These are phyloP conservation scores for Papiliotrema terrestris DNA, from an alignment of 1,284 basidiomycete genomes.

Conservation along the genomic window DNA sequence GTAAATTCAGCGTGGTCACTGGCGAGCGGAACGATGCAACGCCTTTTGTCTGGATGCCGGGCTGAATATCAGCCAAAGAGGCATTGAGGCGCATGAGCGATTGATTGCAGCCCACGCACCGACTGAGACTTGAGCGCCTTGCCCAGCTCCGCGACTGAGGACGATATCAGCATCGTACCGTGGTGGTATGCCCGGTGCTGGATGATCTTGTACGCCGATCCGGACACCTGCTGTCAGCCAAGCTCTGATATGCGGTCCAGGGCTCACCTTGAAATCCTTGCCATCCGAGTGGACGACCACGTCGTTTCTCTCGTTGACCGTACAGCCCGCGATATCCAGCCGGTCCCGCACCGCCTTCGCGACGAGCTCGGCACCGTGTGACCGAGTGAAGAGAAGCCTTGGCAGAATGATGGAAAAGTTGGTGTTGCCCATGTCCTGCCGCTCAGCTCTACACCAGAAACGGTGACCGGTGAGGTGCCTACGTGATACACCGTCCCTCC, in stretches of 20 bases:
- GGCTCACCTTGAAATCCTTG: slow-evolving; percentile 72
- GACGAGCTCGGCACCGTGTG: slow-evolving; percentile 73
- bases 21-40: slow-evolving; percentile 89
- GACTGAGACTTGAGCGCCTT: slow-evolving; percentile 65
- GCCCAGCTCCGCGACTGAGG: slow-evolving; percentile 66
- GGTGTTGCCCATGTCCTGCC: slow-evolving; percentile 90
- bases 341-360: slow-evolving; percentile 68
- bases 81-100: too few species aligned
- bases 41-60: slow-evolving; percentile 74
- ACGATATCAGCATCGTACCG: slow-evolving; percentile 96
- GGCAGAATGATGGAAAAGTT: slow-evolving; percentile 95
- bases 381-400: slow-evolving; percentile 72
- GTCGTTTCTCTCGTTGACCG: slow-evolving; percentile 87
- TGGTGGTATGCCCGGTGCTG: slow-evolving; percentile 92
- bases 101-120: too few species aligned
- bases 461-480: slow-evolving; percentile 38
- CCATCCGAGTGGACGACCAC: slow-evolving; percentile 61
- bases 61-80: slow-evolving; percentile 52
- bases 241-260: neutral
- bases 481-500: slow-evolving; percentile 99
- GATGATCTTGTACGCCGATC: slow-evolving; percentile 95
- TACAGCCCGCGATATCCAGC: slow-evolving; percentile 63
- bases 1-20: slow-evolving; percentile 74
- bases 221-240: slow-evolving; percentile 69
- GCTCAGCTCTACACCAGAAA: neutral